phyloP scores from a whole-genome alignment of 495 filamentous ascomycete genomes.

The Gamarada debralockiae region DNA sequence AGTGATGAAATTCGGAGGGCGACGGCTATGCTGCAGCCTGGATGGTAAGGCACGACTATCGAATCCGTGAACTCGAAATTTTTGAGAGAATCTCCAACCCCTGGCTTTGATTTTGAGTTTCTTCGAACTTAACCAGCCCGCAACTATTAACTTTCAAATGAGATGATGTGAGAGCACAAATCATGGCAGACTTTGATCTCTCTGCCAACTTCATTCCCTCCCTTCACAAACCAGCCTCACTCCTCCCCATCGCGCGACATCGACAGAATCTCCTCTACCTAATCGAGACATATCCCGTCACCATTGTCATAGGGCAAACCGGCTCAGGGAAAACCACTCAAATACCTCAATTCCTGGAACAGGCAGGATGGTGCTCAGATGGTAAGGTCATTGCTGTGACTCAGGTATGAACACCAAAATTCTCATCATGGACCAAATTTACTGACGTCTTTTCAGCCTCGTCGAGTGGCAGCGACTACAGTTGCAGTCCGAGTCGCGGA shows the following conservation, averaged over 20 bases:
- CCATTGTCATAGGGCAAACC: conserved; percentile 86
- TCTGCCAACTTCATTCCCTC: conserved; percentile 66
- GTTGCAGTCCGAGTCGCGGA: conserved; percentile 89
- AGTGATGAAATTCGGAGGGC: too few species aligned
- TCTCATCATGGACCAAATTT: not conserved
- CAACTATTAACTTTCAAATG: not conserved
- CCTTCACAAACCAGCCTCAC: conserved; percentile 70
- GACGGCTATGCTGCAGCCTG: too few species aligned
- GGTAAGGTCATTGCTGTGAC: conserved; percentile 82
- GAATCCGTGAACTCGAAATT: too few species aligned
- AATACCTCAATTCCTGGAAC: conserved; percentile 80
- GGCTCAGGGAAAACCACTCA: conserved; percentile 90
- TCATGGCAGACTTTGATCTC: conserved; percentile 56
- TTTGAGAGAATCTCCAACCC: too few species aligned
- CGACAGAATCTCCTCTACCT: conserved; percentile 70
- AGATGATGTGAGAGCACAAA: not conserved
- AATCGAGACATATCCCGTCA: conserved; percentile 72
- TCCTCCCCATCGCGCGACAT: conserved; percentile 76
- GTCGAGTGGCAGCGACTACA: conserved; percentile 88
- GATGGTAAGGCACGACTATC: too few species aligned
- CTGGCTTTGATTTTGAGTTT: not conserved
- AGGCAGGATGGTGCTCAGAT: conserved; percentile 85
- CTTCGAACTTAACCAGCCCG: not conserved
- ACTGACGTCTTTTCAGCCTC: conserved; percentile 61
- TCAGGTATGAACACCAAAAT: conserved; percentile 57